Conservation (phyloP, 2,329 filamentous ascomycete species). For the Corinectria fuckeliana region DNA sequence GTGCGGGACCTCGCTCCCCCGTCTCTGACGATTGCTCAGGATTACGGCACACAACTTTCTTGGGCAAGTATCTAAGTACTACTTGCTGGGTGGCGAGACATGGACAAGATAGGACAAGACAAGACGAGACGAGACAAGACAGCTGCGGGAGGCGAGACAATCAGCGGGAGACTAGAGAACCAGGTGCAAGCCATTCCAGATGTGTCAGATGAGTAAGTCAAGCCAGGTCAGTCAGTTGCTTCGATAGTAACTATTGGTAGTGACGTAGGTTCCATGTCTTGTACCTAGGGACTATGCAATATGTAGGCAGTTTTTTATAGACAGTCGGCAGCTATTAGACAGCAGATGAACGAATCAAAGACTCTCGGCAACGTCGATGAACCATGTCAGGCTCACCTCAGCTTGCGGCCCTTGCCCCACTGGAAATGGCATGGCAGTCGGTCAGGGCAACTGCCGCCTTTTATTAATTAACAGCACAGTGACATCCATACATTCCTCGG, state of each 20-base stretch:
- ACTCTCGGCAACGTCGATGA: not conserved
- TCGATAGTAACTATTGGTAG: too few relatives aligned
- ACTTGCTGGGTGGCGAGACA: not conserved
- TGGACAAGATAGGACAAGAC: not conserved
- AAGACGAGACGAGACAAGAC: not conserved
- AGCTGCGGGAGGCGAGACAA: not conserved
- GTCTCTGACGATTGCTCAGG: not conserved
- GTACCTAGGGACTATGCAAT: not conserved
- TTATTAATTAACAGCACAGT: not conserved
- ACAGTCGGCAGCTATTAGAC: not conserved
- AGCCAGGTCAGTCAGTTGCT: not conserved
- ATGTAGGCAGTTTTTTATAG: not conserved
- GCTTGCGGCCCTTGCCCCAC: conserved; percentile 1
- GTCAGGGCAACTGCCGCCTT: not conserved
- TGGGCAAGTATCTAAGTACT: too few relatives aligned
- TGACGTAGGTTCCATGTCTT: not conserved
- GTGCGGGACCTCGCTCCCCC: not conserved
- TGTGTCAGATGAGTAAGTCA: not conserved
- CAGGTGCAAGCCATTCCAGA: not conserved
- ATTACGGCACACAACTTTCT: not conserved
- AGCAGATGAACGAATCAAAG: not conserved
- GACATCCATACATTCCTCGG: not conserved
- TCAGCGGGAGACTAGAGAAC: not conserved
- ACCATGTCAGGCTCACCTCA: conserved; percentile 15
- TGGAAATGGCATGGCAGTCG: not conserved